Conservation (phyloP, 768 basidiomycete genomes). For the Pleurotus platypus region DNA sequence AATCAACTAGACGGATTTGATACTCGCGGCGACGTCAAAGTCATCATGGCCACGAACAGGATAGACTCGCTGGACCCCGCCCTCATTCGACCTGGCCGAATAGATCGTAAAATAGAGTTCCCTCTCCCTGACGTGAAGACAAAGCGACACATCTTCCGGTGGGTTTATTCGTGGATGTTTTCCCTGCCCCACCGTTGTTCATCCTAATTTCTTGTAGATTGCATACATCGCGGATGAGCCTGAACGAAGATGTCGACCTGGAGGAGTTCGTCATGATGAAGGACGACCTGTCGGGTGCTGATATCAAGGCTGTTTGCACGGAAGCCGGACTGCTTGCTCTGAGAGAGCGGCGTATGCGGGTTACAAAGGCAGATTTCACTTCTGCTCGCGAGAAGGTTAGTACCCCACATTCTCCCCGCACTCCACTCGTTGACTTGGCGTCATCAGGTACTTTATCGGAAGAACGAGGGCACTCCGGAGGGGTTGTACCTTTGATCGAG, state of each 20-base stretch:
- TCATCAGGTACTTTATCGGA: constrained; percentile 79
- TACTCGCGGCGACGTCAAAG: constrained; percentile 98
- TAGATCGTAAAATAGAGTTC: constrained; percentile 98
- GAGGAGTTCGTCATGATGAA: constrained; percentile 96
- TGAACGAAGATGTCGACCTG: constrained; percentile 83
- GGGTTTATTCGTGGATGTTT: constrained; percentile 12
- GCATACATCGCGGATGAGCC: constrained; percentile 93
- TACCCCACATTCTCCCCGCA: not conserved
- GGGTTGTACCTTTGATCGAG: constrained; percentile 69
- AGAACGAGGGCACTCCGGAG: constrained; percentile 96
- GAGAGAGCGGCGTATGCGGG: constrained; percentile 92
- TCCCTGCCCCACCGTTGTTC: not conserved
- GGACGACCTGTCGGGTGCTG: constrained; percentile 94
- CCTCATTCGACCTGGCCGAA: constrained; percentile 96
- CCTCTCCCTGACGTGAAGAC: constrained; percentile 98
- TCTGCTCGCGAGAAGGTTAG: constrained; percentile 89
- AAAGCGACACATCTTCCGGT: constrained; percentile 98
- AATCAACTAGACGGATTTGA: constrained; percentile 99
- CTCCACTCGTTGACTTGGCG: constrained; percentile 8
- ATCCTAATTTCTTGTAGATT: constrained; percentile 40
- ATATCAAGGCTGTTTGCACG: constrained; percentile 98
- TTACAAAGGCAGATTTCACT: constrained; percentile 88
- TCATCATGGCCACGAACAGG: constrained; percentile 99
- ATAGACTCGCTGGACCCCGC: constrained; percentile 98
- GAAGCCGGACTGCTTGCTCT: constrained; percentile 96